These are phyloP conservation scores for Xylogone sp. DNA, from an alignment of 2,329 filamentous ascomycete species.

Conservation along the genomic window DNA sequence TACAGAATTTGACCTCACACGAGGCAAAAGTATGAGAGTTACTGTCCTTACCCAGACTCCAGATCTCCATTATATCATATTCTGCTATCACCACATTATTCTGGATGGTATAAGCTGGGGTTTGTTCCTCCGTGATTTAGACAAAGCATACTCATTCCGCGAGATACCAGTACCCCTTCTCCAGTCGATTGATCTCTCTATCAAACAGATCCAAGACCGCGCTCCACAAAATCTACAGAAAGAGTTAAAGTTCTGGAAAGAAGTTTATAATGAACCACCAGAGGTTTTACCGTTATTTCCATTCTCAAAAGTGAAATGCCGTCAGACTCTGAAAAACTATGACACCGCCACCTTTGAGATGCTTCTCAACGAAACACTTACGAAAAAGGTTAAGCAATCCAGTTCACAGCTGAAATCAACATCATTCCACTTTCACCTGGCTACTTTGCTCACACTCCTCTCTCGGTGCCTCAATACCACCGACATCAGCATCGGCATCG, in stretches of 20 bases:
- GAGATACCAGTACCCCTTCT: conserved; percentile 12
- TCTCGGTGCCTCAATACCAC: conserved; percentile 29
- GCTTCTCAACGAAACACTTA: conserved; percentile 15
- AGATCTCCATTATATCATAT: conserved; percentile 34
- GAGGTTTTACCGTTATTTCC: conserved; percentile 30
- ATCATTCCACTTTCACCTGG: conserved; percentile 44
- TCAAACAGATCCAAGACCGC: conserved; percentile 25
- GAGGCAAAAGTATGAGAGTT: conserved; percentile 30
- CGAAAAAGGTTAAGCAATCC: conserved; percentile 18
- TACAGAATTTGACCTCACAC: conserved; percentile 34
- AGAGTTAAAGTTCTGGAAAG: conserved; percentile 33
- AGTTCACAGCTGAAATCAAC: conserved; percentile 27
- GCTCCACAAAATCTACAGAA: conserved; percentile 23
- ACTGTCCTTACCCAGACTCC: conserved; percentile 31
- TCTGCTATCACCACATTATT: conserved; percentile 45
- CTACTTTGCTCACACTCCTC: conserved; percentile 35
- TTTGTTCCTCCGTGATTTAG: conserved; percentile 39
- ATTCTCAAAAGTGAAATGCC: conserved; percentile 17
- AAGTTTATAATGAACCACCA: conserved; percentile 19
- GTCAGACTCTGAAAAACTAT: conserved; percentile 18
- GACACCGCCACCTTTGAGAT: conserved; percentile 11
- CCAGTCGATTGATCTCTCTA: conserved; percentile 34
- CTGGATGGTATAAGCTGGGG: conserved; percentile 45
- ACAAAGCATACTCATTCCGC: conserved; percentile 35
- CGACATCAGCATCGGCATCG: conserved; percentile 43